Conservation (phyloP, 352 stramenopile species). For the Phytopythium aichiense region DNA sequence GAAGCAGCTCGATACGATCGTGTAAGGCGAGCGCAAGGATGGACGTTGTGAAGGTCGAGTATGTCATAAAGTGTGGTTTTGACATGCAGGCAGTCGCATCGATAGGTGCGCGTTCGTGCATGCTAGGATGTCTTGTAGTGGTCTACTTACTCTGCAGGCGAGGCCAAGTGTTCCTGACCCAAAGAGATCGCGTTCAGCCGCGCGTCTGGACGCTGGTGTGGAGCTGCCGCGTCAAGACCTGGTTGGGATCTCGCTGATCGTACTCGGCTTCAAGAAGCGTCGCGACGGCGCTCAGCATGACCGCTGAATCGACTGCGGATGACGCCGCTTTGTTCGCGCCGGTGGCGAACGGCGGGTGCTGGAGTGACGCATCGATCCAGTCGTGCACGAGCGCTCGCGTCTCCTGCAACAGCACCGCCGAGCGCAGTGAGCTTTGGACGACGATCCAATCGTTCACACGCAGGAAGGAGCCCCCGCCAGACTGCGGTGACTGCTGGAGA, state of each 20-base stretch:
- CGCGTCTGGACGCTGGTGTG: constrained; percentile 7
- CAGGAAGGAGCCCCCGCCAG: constrained; percentile 18
- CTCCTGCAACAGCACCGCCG: constrained; percentile 48
- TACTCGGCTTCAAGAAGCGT: constrained; percentile 44
- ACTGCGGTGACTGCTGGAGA: constrained; percentile 28
- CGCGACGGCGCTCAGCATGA: constrained; percentile 26
- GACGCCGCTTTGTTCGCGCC: background rate
- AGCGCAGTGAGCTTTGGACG: constrained; percentile 56
- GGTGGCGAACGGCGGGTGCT: constrained; percentile 24
- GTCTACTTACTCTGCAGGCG: background rate
- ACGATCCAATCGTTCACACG: constrained; percentile 71
- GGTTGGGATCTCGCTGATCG: constrained; percentile 41
- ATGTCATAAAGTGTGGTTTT: constrained; percentile 5
- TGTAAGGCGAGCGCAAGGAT: constrained; percentile 6
- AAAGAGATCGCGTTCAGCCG: background rate
- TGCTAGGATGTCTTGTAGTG: background rate
- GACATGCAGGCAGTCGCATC: background rate
- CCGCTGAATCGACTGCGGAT: constrained; percentile 4
- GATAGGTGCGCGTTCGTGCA: background rate
- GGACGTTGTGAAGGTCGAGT: background rate
- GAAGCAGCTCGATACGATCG: constrained; percentile 33
- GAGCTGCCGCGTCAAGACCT: constrained; percentile 39
- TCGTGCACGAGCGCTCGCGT: constrained; percentile 22
- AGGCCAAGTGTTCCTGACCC: background rate
- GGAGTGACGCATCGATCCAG: constrained; percentile 34